Evolutionary conservation across 2,329 filamentous ascomycete species (phyloP), one percentile per base, ranked within the genome.

Genomic region (Coniochaeta sp.): DNA sequence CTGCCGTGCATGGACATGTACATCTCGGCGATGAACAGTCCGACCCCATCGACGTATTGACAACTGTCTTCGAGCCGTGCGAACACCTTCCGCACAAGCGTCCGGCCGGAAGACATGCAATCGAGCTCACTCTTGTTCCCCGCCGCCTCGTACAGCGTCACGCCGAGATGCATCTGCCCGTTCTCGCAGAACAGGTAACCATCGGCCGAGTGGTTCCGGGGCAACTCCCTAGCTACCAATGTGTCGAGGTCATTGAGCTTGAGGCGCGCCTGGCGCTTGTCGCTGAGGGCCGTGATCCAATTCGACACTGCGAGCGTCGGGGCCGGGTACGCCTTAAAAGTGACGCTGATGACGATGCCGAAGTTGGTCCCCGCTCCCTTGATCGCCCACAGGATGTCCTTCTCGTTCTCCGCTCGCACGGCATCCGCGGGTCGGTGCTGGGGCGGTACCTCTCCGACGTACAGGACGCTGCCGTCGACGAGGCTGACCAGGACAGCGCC

Each of bases 1-100:
- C 80, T 80, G 22, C 77, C 76, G 49, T 85, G 79, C 75, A 86
- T 79, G 2, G 76, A 76, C 63, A 86, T 72, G 64, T 84, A 82
- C 74, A 84, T 79, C 49, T 85, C 81, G 0, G 71, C 67, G 0
- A 82, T 75, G 54, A 85, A 85, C 53, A 83, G 53, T 33, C 65
- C 73, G 9, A 81, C 56, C 33, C 69, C 56, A 53, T 85, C 70
- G 8, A 81, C 70, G 0, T 49, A 40, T 52, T 71, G 65, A 24
- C 31, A 57, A 48, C 57, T 57, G 3, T 60, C 27, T 58, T 68
- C 66, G 0, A 56, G 60, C 2, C 72, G 73, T 10, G 16, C 33
- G 46, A 72, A 58, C 28, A 70, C 40, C 27, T 47, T 40, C 52
- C 18, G 10, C 30, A 58, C 9, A 14, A 54, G 27, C 3, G 52